phyloP scores from a whole-genome alignment of 805 yeast genomes.

The Torulaspora delbrueckii region DNA sequence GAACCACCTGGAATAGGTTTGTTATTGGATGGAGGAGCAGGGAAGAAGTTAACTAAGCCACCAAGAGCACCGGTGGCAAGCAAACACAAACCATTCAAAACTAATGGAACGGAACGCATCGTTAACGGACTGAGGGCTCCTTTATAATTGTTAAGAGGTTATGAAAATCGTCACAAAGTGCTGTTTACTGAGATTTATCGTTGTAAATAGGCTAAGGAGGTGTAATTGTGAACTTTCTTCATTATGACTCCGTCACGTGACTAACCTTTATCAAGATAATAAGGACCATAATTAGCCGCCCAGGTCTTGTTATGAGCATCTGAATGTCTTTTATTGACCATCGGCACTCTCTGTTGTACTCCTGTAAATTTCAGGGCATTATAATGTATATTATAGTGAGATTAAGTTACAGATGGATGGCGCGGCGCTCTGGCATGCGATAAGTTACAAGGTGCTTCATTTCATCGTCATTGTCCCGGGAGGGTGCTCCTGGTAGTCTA shows the following conservation, averaged over 20 bases:
- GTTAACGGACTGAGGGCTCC: neutral
- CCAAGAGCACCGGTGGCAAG: conserved; percentile 7
- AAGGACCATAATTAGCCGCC: neutral
- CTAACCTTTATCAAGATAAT: neutral
- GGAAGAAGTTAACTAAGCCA: conserved; percentile 15
- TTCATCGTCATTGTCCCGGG: conserved; percentile 5
- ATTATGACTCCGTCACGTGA: neutral
- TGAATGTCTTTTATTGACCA: neutral
- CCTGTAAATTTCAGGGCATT: neutral
- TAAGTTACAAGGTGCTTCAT: neutral
- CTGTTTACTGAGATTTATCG: neutral
- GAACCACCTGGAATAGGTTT: conserved; percentile 88
- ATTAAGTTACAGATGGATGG: neutral
- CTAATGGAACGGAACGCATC: conserved; percentile 2
- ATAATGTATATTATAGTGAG: neutral
- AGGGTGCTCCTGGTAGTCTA: conserved; percentile 9
- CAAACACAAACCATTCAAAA: conserved; percentile 5
- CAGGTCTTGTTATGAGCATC: neutral
- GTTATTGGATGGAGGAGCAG: conserved; percentile 17
- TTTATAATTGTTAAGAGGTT: neutral
- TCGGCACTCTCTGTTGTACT: neutral
- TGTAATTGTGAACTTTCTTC: neutral
- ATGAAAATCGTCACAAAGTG: neutral
- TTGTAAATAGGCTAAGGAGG: neutral
- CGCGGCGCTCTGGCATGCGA: conserved; percentile 1